Base-by-base conservation (phyloP, 1,284 basidiomycete species). In the Schizophyllum amplum region DNA sequence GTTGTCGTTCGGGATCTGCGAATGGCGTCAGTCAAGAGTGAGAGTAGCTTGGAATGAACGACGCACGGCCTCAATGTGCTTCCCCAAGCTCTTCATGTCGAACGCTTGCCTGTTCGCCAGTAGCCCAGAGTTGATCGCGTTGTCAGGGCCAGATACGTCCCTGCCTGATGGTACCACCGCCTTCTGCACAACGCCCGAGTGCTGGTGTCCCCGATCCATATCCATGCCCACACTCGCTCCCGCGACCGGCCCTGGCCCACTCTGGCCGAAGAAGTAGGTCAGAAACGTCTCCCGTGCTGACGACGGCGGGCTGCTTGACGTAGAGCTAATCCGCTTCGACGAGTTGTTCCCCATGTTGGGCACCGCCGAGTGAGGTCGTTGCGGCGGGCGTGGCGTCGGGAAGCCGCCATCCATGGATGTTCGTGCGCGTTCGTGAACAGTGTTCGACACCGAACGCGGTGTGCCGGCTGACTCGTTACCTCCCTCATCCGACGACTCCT, bases 61-160 rank as follows among this genome's bases (percentile, higher is more conserved):
- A 83, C 90, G 78, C 65, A 94, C 90, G 63, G 90, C 88, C 72
- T 95, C 93, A 60, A 96, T 90, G 66, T 99, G 96, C 74, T 90
- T 95, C 59, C 95, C 94, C 53, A 99, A 77, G 67, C 93, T 96
- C 81, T 95, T 98, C 97, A 99, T 99, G 71, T 99, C 95, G 71
- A 86, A 98, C 46, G 92, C 94, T 17, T 42, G 33, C 33, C 33
- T 42, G 7, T 42, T 42, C 4, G 33, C 33, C 33, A 42, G 17
- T 17, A 42, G 17, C 13, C 33, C 33, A 52, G 94, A 90, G 64
- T 82, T 90, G 24, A 49, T 42, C 26, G 56, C 48, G 42, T 24
- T 67, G 58, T 86, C 83, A 13, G 71, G 67, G 5, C 75, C 80
- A 17, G 80, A 81, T 33, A 85, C 63, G 61, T 90, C 87, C 53